Evolutionary conservation across 2,329 filamentous ascomycete genomes (phyloP).

Genomic region (Mycocentrospora acerina): DNA sequence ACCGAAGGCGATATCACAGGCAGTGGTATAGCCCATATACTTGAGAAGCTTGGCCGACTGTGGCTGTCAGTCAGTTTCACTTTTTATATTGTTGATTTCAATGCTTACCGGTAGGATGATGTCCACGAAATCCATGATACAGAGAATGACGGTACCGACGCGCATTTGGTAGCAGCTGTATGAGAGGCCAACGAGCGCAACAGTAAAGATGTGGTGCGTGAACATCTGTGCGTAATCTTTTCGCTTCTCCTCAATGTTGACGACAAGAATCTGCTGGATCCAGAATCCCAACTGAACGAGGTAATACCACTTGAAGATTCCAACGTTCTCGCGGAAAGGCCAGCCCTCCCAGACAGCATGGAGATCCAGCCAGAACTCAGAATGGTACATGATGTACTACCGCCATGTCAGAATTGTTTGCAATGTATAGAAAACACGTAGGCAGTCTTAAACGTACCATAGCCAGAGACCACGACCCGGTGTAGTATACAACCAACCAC

Average conservation of each 20-base stretch:
- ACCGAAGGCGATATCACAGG: conserved; percentile 82
- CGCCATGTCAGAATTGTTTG: neutral
- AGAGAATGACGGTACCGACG: conserved; percentile 84
- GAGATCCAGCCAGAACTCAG: conserved; percentile 76
- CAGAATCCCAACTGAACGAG: conserved; percentile 89
- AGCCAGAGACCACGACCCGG: conserved; percentile 78
- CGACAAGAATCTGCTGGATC: conserved; percentile 90
- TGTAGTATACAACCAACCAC: conserved; percentile 85
- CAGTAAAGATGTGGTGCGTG: conserved; percentile 89
- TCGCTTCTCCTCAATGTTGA: conserved; percentile 89
- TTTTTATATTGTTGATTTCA: no score
- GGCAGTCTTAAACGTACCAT: conserved; percentile 58
- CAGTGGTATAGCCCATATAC: conserved; percentile 73
- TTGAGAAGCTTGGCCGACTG: conserved; percentile 88
- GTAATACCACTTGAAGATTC: conserved; percentile 83
- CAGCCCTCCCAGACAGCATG: conserved; percentile 80
- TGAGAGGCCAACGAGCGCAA: conserved; percentile 73
- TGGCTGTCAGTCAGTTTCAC: conserved; percentile 11
- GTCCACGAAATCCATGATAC: conserved; percentile 92
- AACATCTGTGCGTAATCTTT: conserved; percentile 98
- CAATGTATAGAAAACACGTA: no score
- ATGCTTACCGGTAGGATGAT: conserved; percentile 72
- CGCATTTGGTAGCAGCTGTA: conserved; percentile 87
- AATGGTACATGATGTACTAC: conserved; percentile 78
- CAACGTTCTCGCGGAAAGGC: conserved; percentile 74